Conservation (phyloP, 371 early-diverging fungal genomes). For the Umbelopsis sp. region DNA sequence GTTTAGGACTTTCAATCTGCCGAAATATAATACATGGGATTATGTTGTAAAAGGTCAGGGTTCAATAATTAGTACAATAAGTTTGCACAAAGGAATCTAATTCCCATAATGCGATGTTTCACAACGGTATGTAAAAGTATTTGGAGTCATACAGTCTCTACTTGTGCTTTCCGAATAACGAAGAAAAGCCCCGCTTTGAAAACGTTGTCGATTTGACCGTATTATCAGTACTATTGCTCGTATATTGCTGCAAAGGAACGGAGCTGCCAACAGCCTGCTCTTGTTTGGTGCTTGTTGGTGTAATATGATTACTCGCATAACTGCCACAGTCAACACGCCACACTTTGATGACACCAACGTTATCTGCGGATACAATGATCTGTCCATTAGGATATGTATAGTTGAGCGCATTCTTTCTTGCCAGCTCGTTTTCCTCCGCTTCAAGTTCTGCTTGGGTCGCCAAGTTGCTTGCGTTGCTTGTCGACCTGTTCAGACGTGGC, state of each 20-base stretch:
- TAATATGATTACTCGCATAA: background rate
- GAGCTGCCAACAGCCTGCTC: background rate
- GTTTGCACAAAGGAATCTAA: no score
- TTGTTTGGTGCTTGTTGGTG: slow-evolving; percentile 5
- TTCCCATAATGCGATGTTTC: no score
- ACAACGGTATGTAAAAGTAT: no score
- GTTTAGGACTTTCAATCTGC: no score
- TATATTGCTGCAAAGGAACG: background rate
- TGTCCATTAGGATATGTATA: slow-evolving; percentile 54
- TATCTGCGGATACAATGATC: slow-evolving; percentile 69
- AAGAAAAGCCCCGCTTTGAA: background rate
- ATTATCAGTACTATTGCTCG: background rate
- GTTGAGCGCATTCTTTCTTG: background rate
- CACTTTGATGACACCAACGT: slow-evolving; percentile 64
- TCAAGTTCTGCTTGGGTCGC: slow-evolving; percentile 2
- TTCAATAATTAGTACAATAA: no score
- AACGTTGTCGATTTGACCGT: background rate
- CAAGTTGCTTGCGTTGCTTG: background rate
- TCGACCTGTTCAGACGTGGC: slow-evolving; percentile 23
- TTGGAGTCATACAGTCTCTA: background rate
- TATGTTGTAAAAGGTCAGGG: no score
- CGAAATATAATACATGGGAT: no score
- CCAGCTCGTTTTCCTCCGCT: background rate
- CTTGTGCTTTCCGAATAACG: slow-evolving; percentile 8
- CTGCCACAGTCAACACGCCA: slow-evolving; percentile 65